phyloP scores from a whole-genome alignment of 1,284 basidiomycete species.

The Mixia osmundae region DNA sequence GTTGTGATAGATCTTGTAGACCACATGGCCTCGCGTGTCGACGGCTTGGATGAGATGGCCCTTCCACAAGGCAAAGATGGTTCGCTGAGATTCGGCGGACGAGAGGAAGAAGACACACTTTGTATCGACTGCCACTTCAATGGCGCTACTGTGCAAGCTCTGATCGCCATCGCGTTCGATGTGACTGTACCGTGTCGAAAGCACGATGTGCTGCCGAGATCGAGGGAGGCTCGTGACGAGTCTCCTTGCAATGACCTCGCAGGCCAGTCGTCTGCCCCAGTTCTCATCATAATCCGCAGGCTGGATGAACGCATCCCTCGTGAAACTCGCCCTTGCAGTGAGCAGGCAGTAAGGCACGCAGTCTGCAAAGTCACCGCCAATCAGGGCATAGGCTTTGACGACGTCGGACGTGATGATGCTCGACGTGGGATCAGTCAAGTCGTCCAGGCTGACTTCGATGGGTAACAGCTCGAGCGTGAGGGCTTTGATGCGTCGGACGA shows the following conservation, averaged over 20 bases:
- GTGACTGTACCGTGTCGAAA: conserved; percentile 40
- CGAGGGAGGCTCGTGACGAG: conserved; percentile 36
- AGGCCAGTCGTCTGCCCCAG: conserved; percentile 50
- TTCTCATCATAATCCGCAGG: conserved; percentile 67
- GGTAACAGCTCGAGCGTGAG: conserved; percentile 56
- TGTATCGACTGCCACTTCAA: conserved; percentile 64
- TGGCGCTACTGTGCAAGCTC: conserved; percentile 39
- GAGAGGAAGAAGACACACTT: conserved; percentile 48
- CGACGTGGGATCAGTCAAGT: conserved; percentile 13
- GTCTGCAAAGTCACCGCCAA: conserved; percentile 39
- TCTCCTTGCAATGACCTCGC: conserved; percentile 63
- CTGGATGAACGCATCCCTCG: conserved; percentile 4
- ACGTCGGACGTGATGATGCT: conserved; percentile 22
- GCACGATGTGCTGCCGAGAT: conserved; percentile 6
- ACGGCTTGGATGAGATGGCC: conserved; percentile 11
- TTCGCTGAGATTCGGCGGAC: conserved; percentile 57
- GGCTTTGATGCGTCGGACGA: conserved; percentile 53
- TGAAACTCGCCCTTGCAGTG: conserved; percentile 13
- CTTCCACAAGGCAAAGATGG: conserved; percentile 15
- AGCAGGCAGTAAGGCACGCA: conserved; percentile 30
- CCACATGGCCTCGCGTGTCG: conserved; percentile 8
- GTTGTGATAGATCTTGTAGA: conserved; percentile 8
- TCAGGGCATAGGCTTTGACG: conserved; percentile 22
- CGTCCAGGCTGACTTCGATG: conserved; percentile 40
- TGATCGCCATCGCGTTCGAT: conserved; percentile 48